Evolutionary conservation across 495 filamentous ascomycete species (phyloP).

Genomic region (Viridothelium virens): DNA sequence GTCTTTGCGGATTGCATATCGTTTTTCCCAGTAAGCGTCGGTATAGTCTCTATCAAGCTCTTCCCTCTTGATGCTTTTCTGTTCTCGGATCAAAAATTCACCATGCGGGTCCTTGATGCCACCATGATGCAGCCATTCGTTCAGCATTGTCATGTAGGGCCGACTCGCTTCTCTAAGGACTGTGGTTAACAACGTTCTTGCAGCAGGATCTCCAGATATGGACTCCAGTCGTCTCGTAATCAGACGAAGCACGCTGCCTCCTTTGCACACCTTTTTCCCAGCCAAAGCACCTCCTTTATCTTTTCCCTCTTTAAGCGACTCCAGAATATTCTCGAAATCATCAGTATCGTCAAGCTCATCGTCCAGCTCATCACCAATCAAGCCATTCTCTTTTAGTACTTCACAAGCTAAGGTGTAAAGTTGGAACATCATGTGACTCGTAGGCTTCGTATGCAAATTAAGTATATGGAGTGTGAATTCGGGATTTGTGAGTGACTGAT

Average conservation of each 20-base stretch:
- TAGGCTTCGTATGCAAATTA: slow-evolving; percentile 83
- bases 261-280: slow-evolving; percentile 88
- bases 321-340: slow-evolving; percentile 81
- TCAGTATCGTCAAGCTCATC: slow-evolving; percentile 75
- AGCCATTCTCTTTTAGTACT: slow-evolving; percentile 73
- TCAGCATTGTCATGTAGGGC: slow-evolving; percentile 96
- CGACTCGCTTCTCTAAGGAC: slow-evolving; percentile 80
- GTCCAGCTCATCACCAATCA: slow-evolving; percentile 78
- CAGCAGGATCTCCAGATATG: slow-evolving; percentile 89
- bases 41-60: slow-evolving; percentile 92
- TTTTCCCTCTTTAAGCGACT: slow-evolving; percentile 68
- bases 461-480: slow-evolving; percentile 86
- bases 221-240: slow-evolving; percentile 74
- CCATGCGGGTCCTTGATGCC: slow-evolving; percentile 89
- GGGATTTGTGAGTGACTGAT: slow-evolving; percentile 77
- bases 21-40: slow-evolving; percentile 97
- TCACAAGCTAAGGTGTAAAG: slow-evolving; percentile 81
- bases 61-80: slow-evolving; percentile 88
- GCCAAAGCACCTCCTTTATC: slow-evolving; percentile 63
- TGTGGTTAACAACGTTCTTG: slow-evolving; percentile 66
- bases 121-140: slow-evolving; percentile 96
- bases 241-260: slow-evolving; percentile 77
- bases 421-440: slow-evolving; percentile 80
- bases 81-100: slow-evolving; percentile 92
- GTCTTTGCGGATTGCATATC: slow-evolving; percentile 85